phyloP scores from a whole-genome alignment of 2,329 filamentous ascomycete genomes.

The Apiospora rasikravindrae region DNA sequence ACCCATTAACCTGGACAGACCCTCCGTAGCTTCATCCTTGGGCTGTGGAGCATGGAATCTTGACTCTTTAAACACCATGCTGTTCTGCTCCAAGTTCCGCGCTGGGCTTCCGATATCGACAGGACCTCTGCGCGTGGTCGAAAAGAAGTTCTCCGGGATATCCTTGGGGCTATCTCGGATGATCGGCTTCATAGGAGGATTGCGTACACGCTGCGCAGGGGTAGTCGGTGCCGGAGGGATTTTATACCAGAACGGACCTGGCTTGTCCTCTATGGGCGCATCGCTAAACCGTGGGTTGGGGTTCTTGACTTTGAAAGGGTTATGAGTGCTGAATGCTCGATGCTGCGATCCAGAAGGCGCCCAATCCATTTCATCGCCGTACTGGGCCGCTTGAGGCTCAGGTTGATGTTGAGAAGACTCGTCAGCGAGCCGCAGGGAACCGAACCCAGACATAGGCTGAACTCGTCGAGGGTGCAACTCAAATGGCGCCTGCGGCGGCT shows the following conservation, averaged over 20 bases:
- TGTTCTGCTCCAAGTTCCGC: slow-evolving; percentile 1
- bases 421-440: slow-evolving; percentile 30
- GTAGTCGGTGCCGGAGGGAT: slow-evolving; percentile 71
- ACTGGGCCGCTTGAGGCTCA: slow-evolving; percentile 34
- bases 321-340: slow-evolving; percentile 58
- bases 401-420: slow-evolving; percentile 20
- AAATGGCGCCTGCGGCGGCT: slow-evolving; percentile 22
- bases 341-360: slow-evolving; percentile 64
- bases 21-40: slow-evolving; percentile 38
- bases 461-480: slow-evolving; percentile 3
- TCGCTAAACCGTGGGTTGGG: slow-evolving; percentile 52
- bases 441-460: slow-evolving; percentile 26
- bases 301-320: slow-evolving; percentile 45
- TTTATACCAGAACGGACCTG: slow-evolving; percentile 70
- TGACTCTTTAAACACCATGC: slow-evolving; percentile 20
- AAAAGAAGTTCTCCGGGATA: slow-evolving; percentile 58
- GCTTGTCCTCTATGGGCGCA: slow-evolving; percentile 48
- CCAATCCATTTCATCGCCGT: slow-evolving; percentile 75
- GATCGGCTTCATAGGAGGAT: slow-evolving; percentile 62
- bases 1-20: slow-evolving; percentile 39
- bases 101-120: slow-evolving; percentile 30
- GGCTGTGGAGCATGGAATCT: slow-evolving; percentile 38
- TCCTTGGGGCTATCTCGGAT: slow-evolving; percentile 52
- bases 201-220: slow-evolving; percentile 67
- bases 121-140: slow-evolving; percentile 28